phyloP scores from a whole-genome alignment of 1,284 basidiomycete genomes.

The Malassezia brasiliensis region DNA sequence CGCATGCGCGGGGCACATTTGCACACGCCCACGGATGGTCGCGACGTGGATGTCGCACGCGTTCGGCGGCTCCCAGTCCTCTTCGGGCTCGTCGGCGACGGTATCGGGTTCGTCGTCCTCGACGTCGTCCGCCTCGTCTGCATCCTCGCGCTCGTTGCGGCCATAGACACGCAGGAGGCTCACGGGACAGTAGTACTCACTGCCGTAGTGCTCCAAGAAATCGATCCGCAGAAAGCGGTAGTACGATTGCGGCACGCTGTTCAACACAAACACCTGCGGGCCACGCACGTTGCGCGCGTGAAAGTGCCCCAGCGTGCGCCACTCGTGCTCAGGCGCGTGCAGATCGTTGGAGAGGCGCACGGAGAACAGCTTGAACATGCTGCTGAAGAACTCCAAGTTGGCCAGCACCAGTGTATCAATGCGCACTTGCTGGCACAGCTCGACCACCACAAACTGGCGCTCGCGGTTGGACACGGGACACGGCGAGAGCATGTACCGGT shows the following conservation, averaged over 20 bases:
- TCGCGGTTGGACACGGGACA: constrained; percentile 54
- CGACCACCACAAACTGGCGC: constrained; percentile 76
- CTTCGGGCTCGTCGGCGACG: neutral
- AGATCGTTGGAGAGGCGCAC: constrained; percentile 72
- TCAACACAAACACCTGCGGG: constrained; percentile 61
- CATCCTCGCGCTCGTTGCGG: constrained; percentile 90
- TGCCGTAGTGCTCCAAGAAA: constrained; percentile 85
- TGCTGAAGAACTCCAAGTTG: constrained; percentile 96
- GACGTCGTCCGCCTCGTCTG: constrained; percentile 61
- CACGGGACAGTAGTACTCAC: constrained; percentile 91
- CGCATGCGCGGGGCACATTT: neutral
- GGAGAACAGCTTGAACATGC: constrained; percentile 82
- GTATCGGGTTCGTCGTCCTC: constrained; percentile 18
- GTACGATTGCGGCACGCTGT: constrained; percentile 26
- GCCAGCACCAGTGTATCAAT: constrained; percentile 93
- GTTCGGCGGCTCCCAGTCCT: neutral
- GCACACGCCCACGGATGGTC: neutral
- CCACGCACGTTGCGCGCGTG: constrained; percentile 79
- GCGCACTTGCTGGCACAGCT: constrained; percentile 91
- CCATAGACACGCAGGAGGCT: constrained; percentile 88
- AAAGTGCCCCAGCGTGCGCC: constrained; percentile 60
- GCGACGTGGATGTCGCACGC: neutral
- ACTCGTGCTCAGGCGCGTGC: constrained; percentile 59
- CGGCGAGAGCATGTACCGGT: constrained; percentile 93
- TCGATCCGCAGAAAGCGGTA: constrained; percentile 81